A percentile compares a stretch with the other conserved stretches of the same genome.
Conservation (phyloP, 2,329 filamentous ascomycete genomes). For the Knoxdaviesia capensis region DNA sequence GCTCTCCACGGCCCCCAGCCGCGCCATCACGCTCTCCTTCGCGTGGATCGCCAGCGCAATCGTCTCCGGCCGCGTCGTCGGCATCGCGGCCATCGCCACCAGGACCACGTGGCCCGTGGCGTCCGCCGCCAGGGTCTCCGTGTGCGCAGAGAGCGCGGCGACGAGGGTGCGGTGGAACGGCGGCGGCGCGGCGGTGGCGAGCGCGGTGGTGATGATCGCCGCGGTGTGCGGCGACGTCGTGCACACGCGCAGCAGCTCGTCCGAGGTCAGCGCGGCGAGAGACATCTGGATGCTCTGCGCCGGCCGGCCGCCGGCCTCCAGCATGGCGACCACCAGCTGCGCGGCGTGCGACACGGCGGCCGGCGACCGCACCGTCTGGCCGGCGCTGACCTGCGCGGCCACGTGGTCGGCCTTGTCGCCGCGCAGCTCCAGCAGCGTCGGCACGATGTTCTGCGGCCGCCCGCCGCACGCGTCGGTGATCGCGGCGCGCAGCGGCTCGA, state of each 20-base stretch:
- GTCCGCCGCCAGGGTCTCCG: slow-evolving; percentile 24
- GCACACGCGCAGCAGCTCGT: slow-evolving; percentile 42
- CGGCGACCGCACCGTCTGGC: slow-evolving; percentile 2
- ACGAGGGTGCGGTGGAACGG: slow-evolving; percentile 33
- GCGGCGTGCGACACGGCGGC: slow-evolving; percentile 43
- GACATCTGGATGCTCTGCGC: slow-evolving; percentile 53
- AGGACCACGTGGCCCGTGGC: slow-evolving; percentile 31
- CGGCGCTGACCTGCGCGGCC: slow-evolving; percentile 6
- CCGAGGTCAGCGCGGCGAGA: slow-evolving; percentile 36
- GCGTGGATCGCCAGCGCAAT: slow-evolving; percentile 31
- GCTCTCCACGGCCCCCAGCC: slow-evolving; percentile 25
- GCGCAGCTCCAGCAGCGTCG: slow-evolving; percentile 26
- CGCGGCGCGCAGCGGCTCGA: slow-evolving; percentile 24
- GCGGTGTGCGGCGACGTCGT: slow-evolving; percentile 28
- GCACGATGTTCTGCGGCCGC: slow-evolving; percentile 25
- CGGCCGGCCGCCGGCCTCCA: slow-evolving; percentile 50
- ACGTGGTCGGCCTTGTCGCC: slow-evolving; percentile 12
- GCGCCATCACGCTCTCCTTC: slow-evolving; percentile 32
- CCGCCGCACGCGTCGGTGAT: slow-evolving; percentile 26
- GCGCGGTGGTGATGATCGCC: slow-evolving; percentile 27
- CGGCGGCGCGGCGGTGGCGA: slow-evolving; percentile 24
- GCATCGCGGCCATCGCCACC: slow-evolving; percentile 25
- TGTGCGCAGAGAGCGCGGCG: slow-evolving; percentile 22
- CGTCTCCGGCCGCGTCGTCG: slow-evolving; percentile 25
- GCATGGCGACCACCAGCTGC: slow-evolving; percentile 61